Base-by-base conservation (phyloP, 108 stramenopile species). In the Nitzschia sp. region DNA sequence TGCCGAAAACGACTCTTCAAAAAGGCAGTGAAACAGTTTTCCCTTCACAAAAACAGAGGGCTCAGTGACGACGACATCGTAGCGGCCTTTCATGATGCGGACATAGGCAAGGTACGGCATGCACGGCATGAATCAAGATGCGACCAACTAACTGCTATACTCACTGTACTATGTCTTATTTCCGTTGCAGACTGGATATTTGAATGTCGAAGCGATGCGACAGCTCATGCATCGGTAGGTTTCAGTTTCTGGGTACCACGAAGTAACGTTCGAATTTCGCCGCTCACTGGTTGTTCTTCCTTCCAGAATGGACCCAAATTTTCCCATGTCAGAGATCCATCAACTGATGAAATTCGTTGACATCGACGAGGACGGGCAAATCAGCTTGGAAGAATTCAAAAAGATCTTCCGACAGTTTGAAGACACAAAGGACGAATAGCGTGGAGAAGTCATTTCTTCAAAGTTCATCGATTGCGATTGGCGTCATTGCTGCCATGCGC, bases 11-110 rank as follows among this genome's bases (percentile, higher is more conserved):
- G 85, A 62, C 59, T 86, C 24, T 85, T 86, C 56, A 84, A 84
- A 51, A 81, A 81, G 25, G 88, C 88, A 5, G 82, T 86, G 15
- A 85, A 85, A 58, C 68, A 71, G 26, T 83, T 82, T 61, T 84
- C 82, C 13, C 34, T 86, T 17, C 54, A 78, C 31, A 82, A 76
- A 26, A 87, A 87, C 27, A 55, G 81, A 23, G 84, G 87, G 8
- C 49, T 74, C n/a, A 80, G 55, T 33, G 72, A 83, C 60, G 83
- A 79, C 9, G 85, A 85, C 66, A 58, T 89, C 11, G 78, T 82
- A 11, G 74, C 74, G 17, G 88, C 85, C 27, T 89, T 89, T 60
- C 82, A 84, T 51, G 77, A 83, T 35, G 82, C 85, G 13, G 88
- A 89, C 57, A 53, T 70, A 31, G 78, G 82, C 51, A 69, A 71